Base-by-base conservation (phyloP, 2,329 filamentous ascomycete genomes). In the Pseudocercospora ulei region DNA sequence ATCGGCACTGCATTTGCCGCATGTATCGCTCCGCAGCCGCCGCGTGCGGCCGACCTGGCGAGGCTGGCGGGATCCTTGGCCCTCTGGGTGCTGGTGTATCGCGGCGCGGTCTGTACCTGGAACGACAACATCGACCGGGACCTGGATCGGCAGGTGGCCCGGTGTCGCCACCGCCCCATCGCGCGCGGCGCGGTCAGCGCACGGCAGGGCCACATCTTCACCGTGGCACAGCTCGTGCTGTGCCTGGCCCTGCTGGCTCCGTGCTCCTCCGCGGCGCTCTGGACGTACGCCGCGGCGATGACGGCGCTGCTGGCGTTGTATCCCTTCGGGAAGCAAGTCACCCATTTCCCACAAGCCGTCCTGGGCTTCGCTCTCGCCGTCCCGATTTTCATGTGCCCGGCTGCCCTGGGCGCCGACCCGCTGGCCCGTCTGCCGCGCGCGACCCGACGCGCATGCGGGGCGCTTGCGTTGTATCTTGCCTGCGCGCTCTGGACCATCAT, bases 91-190 rank as follows among this genome's bases (percentile, higher is more conserved):
- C 3, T 44, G 5, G 16, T 44, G 8, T 44, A 27, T 24, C 38
- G 42, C 14, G 38, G 42, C 9, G 38, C 34, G 1, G 38, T 38
- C 5, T 44, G 42, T 24, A 29, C 42, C 23, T 44, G 42, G 42
- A 44, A 44, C 26, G 42, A 44, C 34, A 41, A 41, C 26, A 35
- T 44, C 19, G 42, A 44, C 23, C 42, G 41, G 17, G 42, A 44
- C 5, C 38, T 41, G 12, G 42, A 44, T 24, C 38, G 38, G 5
- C 26, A 38, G 9, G 38, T 41, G 9, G 34, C 33, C 7, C 38
- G 42, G 7, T 44, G 42, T 25, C 27, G 17, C 4, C 29, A 37
- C 12, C 17, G 42, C 34, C 42, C 42, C 7, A 44, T 44, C 18
- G 42, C 42, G 22, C 38, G 42, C 11, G 38, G 42, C 5, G 42